phyloP scores from a whole-genome alignment of 768 basidiomycete genomes.

The Harrya chromipes region DNA sequence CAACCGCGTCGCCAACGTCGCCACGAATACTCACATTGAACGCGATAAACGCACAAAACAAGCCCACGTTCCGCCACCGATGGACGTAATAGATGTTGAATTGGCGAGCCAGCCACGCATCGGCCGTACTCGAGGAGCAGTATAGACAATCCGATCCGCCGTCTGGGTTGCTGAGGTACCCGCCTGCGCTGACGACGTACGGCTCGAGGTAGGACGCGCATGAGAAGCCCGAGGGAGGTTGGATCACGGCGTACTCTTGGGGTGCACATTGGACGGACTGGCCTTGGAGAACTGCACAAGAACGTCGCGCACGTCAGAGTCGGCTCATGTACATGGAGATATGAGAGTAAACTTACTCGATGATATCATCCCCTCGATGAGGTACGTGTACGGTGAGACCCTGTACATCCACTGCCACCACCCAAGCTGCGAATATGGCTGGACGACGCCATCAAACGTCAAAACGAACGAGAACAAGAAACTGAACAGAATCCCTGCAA shows the following conservation, averaged over 20 bases:
- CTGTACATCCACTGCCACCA: slow-evolving; percentile 76
- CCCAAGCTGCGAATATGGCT: slow-evolving; percentile 56
- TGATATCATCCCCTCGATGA: slow-evolving; percentile 47
- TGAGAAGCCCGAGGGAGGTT: too few relatives aligned
- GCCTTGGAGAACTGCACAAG: slow-evolving; percentile 46
- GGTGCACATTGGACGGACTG: slow-evolving; percentile 52
- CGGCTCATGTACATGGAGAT: not conserved
- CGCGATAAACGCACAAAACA: too few relatives aligned
- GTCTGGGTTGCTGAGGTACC: slow-evolving; percentile 44
- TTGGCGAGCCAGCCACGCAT: slow-evolving; percentile 39
- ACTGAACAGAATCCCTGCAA: too few relatives aligned
- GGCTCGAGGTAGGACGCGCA: slow-evolving; percentile 45
- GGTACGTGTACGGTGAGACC: slow-evolving; percentile 52
- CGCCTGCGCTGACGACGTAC: slow-evolving; percentile 42
- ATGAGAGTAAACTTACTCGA: slow-evolving; percentile 38
- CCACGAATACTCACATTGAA: too few relatives aligned
- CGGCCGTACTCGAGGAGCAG: slow-evolving; percentile 58
- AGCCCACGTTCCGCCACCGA: slow-evolving; percentile 47
- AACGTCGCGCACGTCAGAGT: not conserved
- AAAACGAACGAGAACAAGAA: slow-evolving; percentile 63
- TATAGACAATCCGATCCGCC: slow-evolving; percentile 42
- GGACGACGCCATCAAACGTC: slow-evolving; percentile 68
- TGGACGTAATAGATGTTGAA: slow-evolving; percentile 63
- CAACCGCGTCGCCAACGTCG: too few relatives aligned
- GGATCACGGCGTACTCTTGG: slow-evolving; percentile 56